Base-by-base conservation (phyloP, 202 grass and related monocot species). In the Carex sylvatica region DNA sequence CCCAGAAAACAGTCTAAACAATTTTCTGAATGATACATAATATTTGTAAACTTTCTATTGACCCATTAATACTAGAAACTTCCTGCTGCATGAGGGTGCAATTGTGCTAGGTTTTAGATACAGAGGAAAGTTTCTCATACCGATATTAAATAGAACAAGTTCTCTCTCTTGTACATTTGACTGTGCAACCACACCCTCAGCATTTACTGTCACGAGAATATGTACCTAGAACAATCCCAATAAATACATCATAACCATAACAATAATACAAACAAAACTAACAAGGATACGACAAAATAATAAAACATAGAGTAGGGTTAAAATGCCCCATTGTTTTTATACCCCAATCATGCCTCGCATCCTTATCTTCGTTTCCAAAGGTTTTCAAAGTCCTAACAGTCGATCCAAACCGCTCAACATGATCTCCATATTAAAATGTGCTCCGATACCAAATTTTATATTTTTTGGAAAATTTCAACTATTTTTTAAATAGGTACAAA, bases 111-210 rank as follows among this genome's bases (percentile, higher is more conserved):
- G 14, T 35, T 56, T 56, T 76, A 11, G 49, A 55, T 55, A 76
- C 6, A 9, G 30, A 71, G 54, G 49, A 3, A 47, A 4, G 9
- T 22, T 10, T 80, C 15, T 8, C 75, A 15, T 91, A 93, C 93
- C 91, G 6, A 97, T 99, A 46, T 99, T 99, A 85, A 90, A 95
- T 68, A 95, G 78, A 2, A 65, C 83, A 81, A 93, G 86, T 83
- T 95, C 88, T 80, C 93, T 90, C 53, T 96, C 89, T 1, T 15
- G 9, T 10, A 85, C 80, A 80, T 90, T 86, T 82, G 88, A 86
- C 58, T 84, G 87, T 0, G 89, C 91, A 86, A 95, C 91, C 33
- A 99, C 74, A 3, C 93, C 93, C 33, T 90, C 93, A 42, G 89
- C 68, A 66, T 96, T 85, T 79, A 91, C 91, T 2, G 83, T 93